Evolutionary conservation across 1,284 basidiomycete genomes (phyloP).

Genomic region (Hortiboletus rubellus): DNA sequence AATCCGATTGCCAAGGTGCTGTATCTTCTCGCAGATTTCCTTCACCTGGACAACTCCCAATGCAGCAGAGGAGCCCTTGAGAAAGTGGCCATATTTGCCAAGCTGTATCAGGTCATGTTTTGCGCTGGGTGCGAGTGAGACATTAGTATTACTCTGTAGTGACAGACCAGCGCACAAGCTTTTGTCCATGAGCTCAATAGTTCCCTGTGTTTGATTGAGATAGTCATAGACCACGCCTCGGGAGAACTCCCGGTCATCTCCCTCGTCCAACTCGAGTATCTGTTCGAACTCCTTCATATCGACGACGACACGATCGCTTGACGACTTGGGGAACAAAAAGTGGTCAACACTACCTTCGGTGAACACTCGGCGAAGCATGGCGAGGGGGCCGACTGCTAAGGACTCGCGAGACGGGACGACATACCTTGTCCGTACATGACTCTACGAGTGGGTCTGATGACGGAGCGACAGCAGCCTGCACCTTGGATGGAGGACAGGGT

Average conservation of each 20-base stretch:
- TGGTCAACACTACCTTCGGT: conserved; percentile 9
- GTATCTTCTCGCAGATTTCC: conserved; percentile 84
- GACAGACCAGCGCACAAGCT: conserved; percentile 63
- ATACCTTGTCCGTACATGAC: conserved; percentile 31
- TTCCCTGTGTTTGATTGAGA: conserved; percentile 74
- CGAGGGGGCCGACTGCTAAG: background rate
- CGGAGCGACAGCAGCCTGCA: conserved; percentile 7
- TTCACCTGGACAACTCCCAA: conserved; percentile 83
- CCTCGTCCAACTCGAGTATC: conserved; percentile 90
- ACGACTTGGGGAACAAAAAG: conserved; percentile 9
- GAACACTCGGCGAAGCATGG: background rate
- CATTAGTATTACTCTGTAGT: conserved; percentile 5
- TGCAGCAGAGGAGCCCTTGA: conserved; percentile 93
- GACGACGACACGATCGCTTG: conserved; percentile 42
- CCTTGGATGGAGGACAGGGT: conserved; percentile 9
- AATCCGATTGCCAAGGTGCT: conserved; percentile 72
- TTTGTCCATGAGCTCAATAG: conserved; percentile 78
- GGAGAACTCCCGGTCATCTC: conserved; percentile 77
- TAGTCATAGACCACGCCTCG: conserved; percentile 77
- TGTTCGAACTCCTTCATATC: conserved; percentile 82
- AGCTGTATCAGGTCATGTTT: conserved; percentile 63
- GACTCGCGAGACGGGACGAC: conserved; percentile 5
- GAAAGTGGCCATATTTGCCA: conserved; percentile 83
- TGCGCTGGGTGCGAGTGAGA: conserved; percentile 42
- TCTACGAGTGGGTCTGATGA: conserved; percentile 20